Evolutionary conservation across 192 early-diverging fungal species (phyloP).

Genomic region (Tieghemiomyces parasiticus): DNA sequence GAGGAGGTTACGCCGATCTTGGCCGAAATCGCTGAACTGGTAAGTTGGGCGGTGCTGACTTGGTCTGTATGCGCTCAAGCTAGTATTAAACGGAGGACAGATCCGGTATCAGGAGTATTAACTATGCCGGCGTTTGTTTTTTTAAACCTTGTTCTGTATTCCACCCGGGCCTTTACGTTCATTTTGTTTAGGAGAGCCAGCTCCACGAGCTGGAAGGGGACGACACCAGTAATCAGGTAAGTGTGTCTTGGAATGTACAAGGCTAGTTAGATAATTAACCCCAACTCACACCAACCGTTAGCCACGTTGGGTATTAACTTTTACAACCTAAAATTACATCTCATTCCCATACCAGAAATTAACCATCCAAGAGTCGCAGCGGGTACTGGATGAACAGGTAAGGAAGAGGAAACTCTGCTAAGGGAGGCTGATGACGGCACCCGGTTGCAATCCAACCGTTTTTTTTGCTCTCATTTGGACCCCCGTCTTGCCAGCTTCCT

Average conservation of each 20-base stretch:
- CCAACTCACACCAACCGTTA: not conserved
- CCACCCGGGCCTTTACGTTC: too few relatives aligned
- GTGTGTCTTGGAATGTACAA: too few relatives aligned
- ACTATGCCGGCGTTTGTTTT: too few relatives aligned
- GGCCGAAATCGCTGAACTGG: not conserved
- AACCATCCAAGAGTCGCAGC: constrained; percentile 10
- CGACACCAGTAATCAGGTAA: not conserved
- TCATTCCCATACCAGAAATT: not conserved
- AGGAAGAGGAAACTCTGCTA: not conserved
- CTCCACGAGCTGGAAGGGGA: not conserved
- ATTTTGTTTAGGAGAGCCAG: not conserved
- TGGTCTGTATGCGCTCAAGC: too few relatives aligned
- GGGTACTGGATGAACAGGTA: not conserved
- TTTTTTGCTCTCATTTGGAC: not conserved
- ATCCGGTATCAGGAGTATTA: too few relatives aligned
- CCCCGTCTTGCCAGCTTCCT: not conserved
- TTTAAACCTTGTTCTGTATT: too few relatives aligned
- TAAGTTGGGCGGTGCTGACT: too few relatives aligned
- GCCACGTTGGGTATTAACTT: not conserved
- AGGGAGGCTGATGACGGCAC: not conserved
- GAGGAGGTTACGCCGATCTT: not conserved
- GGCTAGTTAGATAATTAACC: not conserved
- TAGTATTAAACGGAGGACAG: too few relatives aligned
- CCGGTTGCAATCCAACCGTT: not conserved
- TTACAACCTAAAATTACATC: not conserved